Evolutionary conservation across 2,329 filamentous ascomycete species (phyloP), one percentile per base, ranked within the genome.

Genomic region (Hypomyces rosellus): DNA sequence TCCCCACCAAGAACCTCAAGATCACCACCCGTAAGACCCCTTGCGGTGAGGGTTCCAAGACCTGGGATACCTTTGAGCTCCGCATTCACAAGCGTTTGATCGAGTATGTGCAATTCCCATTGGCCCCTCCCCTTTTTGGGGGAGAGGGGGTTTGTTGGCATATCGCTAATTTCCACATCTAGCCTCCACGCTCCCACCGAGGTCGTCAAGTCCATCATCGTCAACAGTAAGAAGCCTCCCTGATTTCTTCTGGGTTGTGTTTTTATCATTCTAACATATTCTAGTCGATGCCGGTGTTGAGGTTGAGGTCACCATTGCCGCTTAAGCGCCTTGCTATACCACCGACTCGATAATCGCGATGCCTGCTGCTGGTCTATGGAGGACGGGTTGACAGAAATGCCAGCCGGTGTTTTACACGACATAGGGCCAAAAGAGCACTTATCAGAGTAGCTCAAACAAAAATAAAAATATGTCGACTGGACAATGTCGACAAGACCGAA

Each of bases 41-140:
- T 74, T 93, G 88, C 78, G 93, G 93, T 88, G 93, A 99, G 85
- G 93, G 93, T 79, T 95, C 88, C 76, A 99, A 99, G 89, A 99
- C 93, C 71, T 99, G 93, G 93, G 93, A 97, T 74, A 85, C 82
- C 75, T 99, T 81, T 76, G 92, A 99, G 86, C 95, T 99, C 90
- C 87, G 92, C 79, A 95, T 96, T 74, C 90, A 96, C 85, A 96
- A 96, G 87, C 88, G 91, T 65, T 82, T 96, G 70, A 96, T 96
- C 71, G 91, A 96, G 84, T 88, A 72, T 66, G 84, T 81, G 41
- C 49, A 42, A n/a, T n/a, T 15, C 9, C 11, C 15, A n/a, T 34
- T 34, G n/a, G n/a, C 15, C 15, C 9, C 12, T 13, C 36, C 12
- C 15, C 2, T 8, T 33, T n/a, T n/a, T 3, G 18, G 22, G 50